These are phyloP conservation scores for Neofusicoccum umdonicola DNA, from an alignment of 2,329 filamentous ascomycete species.

Conservation along the genomic window DNA sequence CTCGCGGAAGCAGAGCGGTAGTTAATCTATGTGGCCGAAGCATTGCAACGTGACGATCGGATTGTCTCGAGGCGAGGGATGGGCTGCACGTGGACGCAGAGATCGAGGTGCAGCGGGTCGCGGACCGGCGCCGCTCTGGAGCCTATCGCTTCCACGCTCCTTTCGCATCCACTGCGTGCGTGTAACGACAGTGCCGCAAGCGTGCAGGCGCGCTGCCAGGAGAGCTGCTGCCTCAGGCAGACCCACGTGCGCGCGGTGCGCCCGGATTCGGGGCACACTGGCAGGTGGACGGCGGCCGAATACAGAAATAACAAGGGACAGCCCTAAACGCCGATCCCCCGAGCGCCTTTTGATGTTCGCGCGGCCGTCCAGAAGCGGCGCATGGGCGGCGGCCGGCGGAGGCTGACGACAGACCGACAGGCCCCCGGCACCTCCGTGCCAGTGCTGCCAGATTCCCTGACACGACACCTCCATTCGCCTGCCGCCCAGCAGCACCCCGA, in stretches of 20 bases:
- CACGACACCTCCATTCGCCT: neutral
- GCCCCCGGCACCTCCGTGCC: constrained; percentile 2
- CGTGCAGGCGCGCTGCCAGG: too few species aligned
- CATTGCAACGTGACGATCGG: neutral
- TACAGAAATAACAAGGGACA: constrained; percentile 11
- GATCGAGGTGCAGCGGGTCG: neutral
- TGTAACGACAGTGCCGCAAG: neutral
- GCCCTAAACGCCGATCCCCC: constrained; percentile 14
- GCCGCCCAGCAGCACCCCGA: neutral
- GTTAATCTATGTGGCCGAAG: neutral
- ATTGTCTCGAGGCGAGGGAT: neutral
- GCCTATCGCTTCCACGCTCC: neutral
- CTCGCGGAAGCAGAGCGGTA: neutral
- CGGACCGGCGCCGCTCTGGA: neutral
- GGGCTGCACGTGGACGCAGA: neutral
- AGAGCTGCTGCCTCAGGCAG: neutral
- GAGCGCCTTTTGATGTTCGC: neutral
- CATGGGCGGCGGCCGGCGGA: neutral
- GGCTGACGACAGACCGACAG: constrained; percentile 6
- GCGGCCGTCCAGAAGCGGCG: constrained; percentile 5
- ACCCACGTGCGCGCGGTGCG: too few species aligned
- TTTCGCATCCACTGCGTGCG: neutral
- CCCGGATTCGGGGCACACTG: neutral
- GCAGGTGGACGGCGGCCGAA: neutral
- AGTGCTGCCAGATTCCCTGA: neutral